Percentiles rank a stretch among this genome's conserved stretches.
These are phyloP conservation scores for Chrysoporthe austroafricana DNA, from an alignment of 2,329 filamentous ascomycete genomes.

Conservation along the genomic window DNA sequence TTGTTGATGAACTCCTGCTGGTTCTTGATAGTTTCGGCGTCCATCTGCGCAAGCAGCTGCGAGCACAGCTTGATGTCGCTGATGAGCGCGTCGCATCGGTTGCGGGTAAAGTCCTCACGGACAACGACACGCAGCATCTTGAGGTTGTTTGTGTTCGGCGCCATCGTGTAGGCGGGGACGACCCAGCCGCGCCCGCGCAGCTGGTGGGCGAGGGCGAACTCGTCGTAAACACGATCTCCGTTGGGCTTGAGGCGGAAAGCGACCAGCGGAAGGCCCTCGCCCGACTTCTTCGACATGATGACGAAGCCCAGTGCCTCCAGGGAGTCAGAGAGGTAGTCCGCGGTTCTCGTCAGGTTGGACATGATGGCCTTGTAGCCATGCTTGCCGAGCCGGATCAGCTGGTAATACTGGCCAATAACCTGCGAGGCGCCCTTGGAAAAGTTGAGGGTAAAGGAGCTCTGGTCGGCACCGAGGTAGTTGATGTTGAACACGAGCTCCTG, in stretches of 20 bases:
- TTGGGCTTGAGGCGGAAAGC: conserved; percentile 77
- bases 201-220: conserved; percentile 82
- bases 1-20: conserved; percentile 68
- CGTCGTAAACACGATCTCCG: conserved; percentile 67
- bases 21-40: conserved; percentile 69
- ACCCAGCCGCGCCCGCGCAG: conserved; percentile 89
- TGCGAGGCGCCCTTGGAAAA: conserved; percentile 95
- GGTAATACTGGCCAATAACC: conserved; percentile 97
- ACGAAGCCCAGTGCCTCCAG: conserved; percentile 79
- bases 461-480: conserved; percentile 96
- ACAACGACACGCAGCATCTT: conserved; percentile 94
- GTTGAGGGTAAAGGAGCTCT: conserved; percentile 95
- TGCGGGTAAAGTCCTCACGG: conserved; percentile 86
- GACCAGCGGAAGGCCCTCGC: conserved; percentile 83
- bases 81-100: conserved; percentile 78
- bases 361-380: conserved; percentile 91
- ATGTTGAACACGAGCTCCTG: conserved; percentile 98
- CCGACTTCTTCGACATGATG: conserved; percentile 82
- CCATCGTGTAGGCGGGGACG: conserved; percentile 96
- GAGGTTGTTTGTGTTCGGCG: conserved; percentile 78
- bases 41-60: conserved; percentile 72
- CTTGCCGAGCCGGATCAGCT: conserved; percentile 92
- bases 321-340: conserved; percentile 80
- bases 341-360: conserved; percentile 86
- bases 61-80: conserved; percentile 78